A percentile compares a stretch with the other conserved stretches of the same genome.
These are phyloP conservation scores for Hymenoscyphus occultus DNA, from an alignment of 2,329 filamentous ascomycete species.

Conservation along the genomic window DNA sequence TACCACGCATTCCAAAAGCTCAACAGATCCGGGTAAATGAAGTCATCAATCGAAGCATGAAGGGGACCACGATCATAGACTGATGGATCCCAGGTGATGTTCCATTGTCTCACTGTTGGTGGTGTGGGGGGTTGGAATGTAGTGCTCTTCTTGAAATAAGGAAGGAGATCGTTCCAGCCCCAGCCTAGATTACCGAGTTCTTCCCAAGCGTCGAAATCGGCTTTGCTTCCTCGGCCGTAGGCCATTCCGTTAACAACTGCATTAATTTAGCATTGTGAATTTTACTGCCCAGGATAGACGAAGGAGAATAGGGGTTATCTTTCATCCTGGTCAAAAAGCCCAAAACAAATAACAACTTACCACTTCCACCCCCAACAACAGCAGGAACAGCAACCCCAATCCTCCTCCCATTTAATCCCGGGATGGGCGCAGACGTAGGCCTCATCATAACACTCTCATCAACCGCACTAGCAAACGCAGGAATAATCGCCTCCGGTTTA, in stretches of 20 bases:
- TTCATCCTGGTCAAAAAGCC: too few species aligned
- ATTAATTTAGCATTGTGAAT: not conserved
- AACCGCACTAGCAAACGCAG: slow-evolving; percentile 15
- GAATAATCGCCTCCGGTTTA: slow-evolving; percentile 10
- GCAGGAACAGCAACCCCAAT: slow-evolving; percentile 5
- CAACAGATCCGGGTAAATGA: not conserved
- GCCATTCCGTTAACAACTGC: slow-evolving; percentile 8
- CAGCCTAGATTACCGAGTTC: slow-evolving; percentile 43
- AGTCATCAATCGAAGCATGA: slow-evolving; percentile 1
- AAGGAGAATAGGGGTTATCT: too few species aligned
- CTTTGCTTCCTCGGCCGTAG: slow-evolving; percentile 3
- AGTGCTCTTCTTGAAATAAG: slow-evolving; percentile 42
- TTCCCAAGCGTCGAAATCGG: slow-evolving; percentile 35
- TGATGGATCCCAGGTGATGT: slow-evolving; percentile 10
- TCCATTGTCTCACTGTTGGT: slow-evolving; percentile 15
- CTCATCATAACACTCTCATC: slow-evolving; percentile 33
- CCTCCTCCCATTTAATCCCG: not conserved
- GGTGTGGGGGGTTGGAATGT: slow-evolving; percentile 18
- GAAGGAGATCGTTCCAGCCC: slow-evolving; percentile 42
- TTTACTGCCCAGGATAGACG: not conserved
- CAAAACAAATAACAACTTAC: not conserved
- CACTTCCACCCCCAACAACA: slow-evolving; percentile 10
- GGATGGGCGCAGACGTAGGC: slow-evolving; percentile 3
- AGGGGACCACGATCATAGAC: slow-evolving; percentile 14
- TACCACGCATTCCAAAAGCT: slow-evolving; percentile 1